A percentile compares a stretch with the other conserved stretches of the same genome.
These are phyloP conservation scores for Nidularia sp. DNA, from an alignment of 768 basidiomycete species.

Conservation along the genomic window DNA sequence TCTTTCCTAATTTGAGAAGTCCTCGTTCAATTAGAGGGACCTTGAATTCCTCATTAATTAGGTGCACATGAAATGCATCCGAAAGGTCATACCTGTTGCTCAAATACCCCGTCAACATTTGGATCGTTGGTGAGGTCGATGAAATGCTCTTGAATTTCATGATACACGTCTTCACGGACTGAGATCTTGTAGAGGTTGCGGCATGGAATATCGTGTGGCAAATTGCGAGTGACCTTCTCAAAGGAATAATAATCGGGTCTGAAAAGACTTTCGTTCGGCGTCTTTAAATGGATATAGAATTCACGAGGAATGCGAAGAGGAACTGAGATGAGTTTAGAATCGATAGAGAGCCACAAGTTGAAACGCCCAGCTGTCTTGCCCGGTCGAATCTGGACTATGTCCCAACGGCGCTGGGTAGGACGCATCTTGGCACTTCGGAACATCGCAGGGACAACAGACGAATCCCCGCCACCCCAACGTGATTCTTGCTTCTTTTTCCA, in stretches of 20 bases:
- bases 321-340: conserved; percentile 73
- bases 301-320: conserved; percentile 85
- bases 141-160: conserved; percentile 86
- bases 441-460: conserved; percentile 62
- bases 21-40: conserved; percentile 82
- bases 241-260: conserved; percentile 61
- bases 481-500: conserved; percentile 67
- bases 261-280: conserved; percentile 63
- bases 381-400: conserved; percentile 85
- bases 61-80: too few species aligned
- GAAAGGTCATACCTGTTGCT: conserved; percentile 70
- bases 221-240: conserved; percentile 68
- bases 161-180: conserved; percentile 80
- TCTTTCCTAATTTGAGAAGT: conserved; percentile 78
- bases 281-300: conserved; percentile 90
- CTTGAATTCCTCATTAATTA: conserved; percentile 30
- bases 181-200: conserved; percentile 78
- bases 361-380: conserved; percentile 79
- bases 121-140: conserved; percentile 90
- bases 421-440: conserved; percentile 60
- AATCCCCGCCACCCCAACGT: conserved; percentile 31
- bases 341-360: conserved; percentile 83
- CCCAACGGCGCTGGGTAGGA: conserved; percentile 70
- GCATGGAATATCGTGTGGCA: conserved; percentile 78
- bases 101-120: conserved; percentile 92